Conservation (phyloP, 176 grass and related monocot genomes). For the Sorghum bicolor region Sorghum_bicolor_NCBIv3 NC_012875.2:45217501-45218000, state of each 20-base stretch:
- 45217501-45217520: background rate
- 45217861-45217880: background rate
- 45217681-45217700: background rate
- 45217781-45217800: background rate
- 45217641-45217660: background rate
- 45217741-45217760: background rate
- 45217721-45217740: background rate
- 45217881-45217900: background rate
- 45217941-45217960: constrained; percentile 39
- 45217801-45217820: background rate
- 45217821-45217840: constrained; percentile 6
- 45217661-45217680: background rate
- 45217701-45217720: background rate
- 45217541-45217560: background rate
- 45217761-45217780: background rate
- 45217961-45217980: constrained; percentile 96
- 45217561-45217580: background rate
- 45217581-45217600: background rate
- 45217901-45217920: constrained; percentile 14
- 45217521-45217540: background rate
- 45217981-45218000: constrained; percentile 94
- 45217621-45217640: background rate
- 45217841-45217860: background rate
- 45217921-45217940: constrained; percentile 17
- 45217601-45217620: background rate